Evolutionary conservation across 139 green algal species (phyloP).

Genomic region (Chlorella sp.): DNA sequence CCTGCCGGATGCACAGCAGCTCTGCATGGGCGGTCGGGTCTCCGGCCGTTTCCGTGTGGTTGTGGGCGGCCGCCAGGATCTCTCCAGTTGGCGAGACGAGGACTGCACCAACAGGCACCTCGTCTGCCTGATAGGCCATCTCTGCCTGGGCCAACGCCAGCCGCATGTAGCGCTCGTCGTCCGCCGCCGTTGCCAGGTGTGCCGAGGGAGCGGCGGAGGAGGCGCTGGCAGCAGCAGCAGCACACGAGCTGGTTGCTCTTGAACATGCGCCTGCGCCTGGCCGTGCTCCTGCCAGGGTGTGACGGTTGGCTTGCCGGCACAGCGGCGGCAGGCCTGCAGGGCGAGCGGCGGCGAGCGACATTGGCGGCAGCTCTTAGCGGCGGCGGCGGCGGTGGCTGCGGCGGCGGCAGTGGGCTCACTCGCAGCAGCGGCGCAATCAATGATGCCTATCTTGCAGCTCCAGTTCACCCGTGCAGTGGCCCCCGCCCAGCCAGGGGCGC

Average conservation of each 20-base stretch:
- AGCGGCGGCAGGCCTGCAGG: neutral
- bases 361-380: too few species aligned
- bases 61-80: slow-evolving; percentile 68
- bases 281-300: neutral
- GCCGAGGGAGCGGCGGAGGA: neutral
- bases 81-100: slow-evolving; percentile 59
- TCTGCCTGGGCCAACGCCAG: slow-evolving; percentile 45
- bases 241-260: neutral
- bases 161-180: slow-evolving; percentile 48
- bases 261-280: neutral
- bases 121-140: slow-evolving; percentile 46
- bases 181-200: neutral
- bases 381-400: too few species aligned
- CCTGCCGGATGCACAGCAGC: slow-evolving; percentile 78
- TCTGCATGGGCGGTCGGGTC: slow-evolving; percentile 91
- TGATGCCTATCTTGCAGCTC: too few species aligned
- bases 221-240: neutral
- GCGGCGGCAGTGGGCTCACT: too few species aligned
- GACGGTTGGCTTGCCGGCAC: neutral
- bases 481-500: too few species aligned
- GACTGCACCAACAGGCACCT: slow-evolving; percentile 90
- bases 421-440: too few species aligned
- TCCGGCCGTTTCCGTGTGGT: slow-evolving; percentile 58
- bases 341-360: neutral
- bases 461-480: too few species aligned